These are phyloP conservation scores for Aspergillus brasiliensis DNA, from an alignment of 2,329 filamentous ascomycete species.

Conservation along the genomic window DNA sequence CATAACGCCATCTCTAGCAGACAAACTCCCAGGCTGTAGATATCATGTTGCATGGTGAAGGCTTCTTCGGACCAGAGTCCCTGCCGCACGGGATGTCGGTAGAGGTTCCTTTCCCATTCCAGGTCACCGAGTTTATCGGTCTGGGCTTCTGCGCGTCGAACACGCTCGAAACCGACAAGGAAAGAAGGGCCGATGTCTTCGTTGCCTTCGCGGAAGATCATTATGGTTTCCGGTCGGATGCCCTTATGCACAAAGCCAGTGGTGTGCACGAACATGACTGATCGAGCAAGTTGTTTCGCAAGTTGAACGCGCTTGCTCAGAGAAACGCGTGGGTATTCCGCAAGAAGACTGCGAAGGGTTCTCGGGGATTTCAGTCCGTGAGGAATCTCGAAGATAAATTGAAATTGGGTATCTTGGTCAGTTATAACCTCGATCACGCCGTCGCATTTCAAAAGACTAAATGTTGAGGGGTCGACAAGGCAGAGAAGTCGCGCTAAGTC, in stretches of 20 bases:
- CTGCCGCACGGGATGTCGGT: conserved; percentile 54
- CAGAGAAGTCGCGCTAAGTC: neutral
- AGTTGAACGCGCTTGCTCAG: conserved; percentile 12
- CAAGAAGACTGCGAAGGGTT: neutral
- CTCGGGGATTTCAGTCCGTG: neutral
- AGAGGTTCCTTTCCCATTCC: conserved; percentile 50
- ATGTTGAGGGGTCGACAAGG: neutral
- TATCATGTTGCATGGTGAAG: conserved; percentile 58
- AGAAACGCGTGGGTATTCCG: neutral
- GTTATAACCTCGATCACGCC: neutral
- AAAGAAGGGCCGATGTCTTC: conserved; percentile 25
- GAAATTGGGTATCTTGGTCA: neutral
- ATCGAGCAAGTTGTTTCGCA: conserved; percentile 33
- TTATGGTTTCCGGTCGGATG: conserved; percentile 44
- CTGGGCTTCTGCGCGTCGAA: conserved; percentile 38
- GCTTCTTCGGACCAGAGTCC: conserved; percentile 40
- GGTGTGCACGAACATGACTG: conserved; percentile 42
- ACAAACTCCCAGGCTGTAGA: conserved; percentile 59
- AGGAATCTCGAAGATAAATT: conserved; percentile 6
- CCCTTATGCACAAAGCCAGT: conserved; percentile 51
- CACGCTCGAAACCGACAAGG: conserved; percentile 50
- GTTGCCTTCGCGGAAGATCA: conserved; percentile 11
- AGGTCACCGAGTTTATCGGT: conserved; percentile 42
- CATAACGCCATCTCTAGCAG: conserved; percentile 56
- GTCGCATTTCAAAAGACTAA: neutral